Percentiles rank a stretch among this genome's conserved stretches.
phyloP scores from a whole-genome alignment of 495 filamentous ascomycete species.

The Elasticomyces elasticus region DNA sequence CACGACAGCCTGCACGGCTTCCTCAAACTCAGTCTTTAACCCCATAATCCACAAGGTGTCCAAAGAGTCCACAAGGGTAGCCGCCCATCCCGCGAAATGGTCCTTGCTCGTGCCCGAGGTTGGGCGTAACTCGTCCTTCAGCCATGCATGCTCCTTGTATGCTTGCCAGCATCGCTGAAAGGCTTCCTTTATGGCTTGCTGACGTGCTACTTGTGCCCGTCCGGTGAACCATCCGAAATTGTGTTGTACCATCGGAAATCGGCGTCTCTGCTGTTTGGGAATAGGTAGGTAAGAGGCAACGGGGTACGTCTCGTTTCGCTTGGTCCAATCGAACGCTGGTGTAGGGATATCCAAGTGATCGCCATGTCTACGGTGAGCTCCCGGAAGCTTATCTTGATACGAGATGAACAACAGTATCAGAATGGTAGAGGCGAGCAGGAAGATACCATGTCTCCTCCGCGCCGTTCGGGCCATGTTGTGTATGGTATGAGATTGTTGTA shows the following conservation, averaged over 20 bases:
- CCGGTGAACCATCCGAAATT: too few species aligned
- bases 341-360: neutral
- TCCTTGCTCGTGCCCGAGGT: conserved; percentile 27
- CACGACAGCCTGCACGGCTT: conserved; percentile 40
- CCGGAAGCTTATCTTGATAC: neutral
- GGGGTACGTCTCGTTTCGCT: neutral
- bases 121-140: conserved; percentile 28
- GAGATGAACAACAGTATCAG: neutral
- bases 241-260: conserved; percentile 18
- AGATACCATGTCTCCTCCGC: neutral
- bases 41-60: conserved; percentile 57
- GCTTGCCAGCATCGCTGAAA: conserved; percentile 26
- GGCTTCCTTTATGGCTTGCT: conserved; percentile 22
- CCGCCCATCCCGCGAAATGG: conserved; percentile 53
- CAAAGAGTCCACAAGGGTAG: conserved; percentile 48
- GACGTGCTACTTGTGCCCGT: neutral
- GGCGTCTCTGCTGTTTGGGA: neutral
- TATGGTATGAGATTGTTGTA: neutral
- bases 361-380: neutral
- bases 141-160: conserved; percentile 29
- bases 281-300: neutral
- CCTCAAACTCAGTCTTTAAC: conserved; percentile 41
- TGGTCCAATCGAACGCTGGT: neutral
- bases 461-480: neutral
- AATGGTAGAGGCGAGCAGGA: neutral